Evolutionary conservation across 805 yeast genomes (phyloP).

Genomic region (Candida boidinii): DNA sequence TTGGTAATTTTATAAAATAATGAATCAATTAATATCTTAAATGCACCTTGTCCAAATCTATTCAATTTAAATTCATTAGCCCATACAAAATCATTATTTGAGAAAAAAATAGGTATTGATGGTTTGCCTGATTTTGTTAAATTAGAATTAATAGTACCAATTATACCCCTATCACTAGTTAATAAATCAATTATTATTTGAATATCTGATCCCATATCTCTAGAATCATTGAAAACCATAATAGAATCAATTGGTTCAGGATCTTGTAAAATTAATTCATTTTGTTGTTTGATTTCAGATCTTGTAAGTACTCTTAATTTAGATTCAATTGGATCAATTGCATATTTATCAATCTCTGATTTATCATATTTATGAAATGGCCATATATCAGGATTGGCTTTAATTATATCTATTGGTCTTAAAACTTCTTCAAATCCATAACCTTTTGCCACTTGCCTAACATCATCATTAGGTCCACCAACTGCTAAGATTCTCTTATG

Average conservation of each 20-base stretch:
- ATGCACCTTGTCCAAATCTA: constrained; percentile 89
- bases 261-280: constrained; percentile 15
- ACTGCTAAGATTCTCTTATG: constrained; percentile 65
- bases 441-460: constrained; percentile 55
- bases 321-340: constrained; percentile 21
- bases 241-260: constrained; percentile 58
- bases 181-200: constrained; percentile 71
- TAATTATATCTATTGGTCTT: constrained; percentile 64
- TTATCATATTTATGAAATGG: constrained; percentile 56
- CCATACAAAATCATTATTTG: constrained; percentile 82
- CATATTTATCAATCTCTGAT: constrained; percentile 36
- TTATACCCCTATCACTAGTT: constrained; percentile 49
- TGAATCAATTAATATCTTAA: constrained; percentile 52
- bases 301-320: constrained; percentile 13
- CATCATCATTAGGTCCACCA: constrained; percentile 71
- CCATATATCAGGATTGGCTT: constrained; percentile 47
- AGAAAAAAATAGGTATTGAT: constrained; percentile 64
- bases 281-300: too few relatives aligned
- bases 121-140: constrained; percentile 28
- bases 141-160: constrained; percentile 42
- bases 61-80: constrained; percentile 73
- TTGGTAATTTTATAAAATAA: constrained; percentile 42
- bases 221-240: constrained; percentile 79
- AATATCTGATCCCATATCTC: constrained; percentile 79
- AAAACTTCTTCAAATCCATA: constrained; percentile 78